Percentiles rank a stretch among this genome's conserved stretches.
These are phyloP conservation scores for Heterobasidion irregulare DNA, from an alignment of 1,284 basidiomycete genomes.

Conservation along the genomic window DNA sequence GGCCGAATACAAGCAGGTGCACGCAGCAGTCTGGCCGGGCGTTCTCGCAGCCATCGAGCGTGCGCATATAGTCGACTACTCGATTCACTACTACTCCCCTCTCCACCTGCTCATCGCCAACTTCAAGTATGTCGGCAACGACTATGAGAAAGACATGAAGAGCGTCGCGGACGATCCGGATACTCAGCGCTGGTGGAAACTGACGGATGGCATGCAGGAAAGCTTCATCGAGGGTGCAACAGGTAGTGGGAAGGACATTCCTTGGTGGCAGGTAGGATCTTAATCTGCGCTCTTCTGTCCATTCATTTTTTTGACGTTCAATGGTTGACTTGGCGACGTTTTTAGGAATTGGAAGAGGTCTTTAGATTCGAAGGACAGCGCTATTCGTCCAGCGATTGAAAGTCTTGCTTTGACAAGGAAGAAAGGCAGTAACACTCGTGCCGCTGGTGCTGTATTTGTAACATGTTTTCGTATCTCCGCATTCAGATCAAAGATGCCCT, in stretches of 20 bases:
- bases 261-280: conserved; percentile 62
- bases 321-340: background rate
- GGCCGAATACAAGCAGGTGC: conserved; percentile 63
- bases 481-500: no score
- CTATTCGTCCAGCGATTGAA: background rate
- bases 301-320: background rate
- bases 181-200: conserved; percentile 69
- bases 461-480: background rate
- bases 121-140: conserved; percentile 55
- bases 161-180: conserved; percentile 54
- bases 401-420: background rate
- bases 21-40: conserved; percentile 62
- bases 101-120: conserved; percentile 61
- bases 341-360: conserved; percentile 56
- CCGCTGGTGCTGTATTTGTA: background rate
- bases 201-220: conserved; percentile 76
- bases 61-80: conserved; percentile 71
- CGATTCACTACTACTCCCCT: conserved; percentile 61
- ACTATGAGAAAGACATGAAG: conserved; percentile 64
- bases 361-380: conserved; percentile 55
- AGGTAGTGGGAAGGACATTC: conserved; percentile 55
- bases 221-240: conserved; percentile 60
- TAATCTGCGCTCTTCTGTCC: background rate
- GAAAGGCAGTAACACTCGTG: background rate
- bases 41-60: conserved; percentile 60